Conservation (phyloP, 257 asterid species). For the Nicotiana paniculata region DNA sequence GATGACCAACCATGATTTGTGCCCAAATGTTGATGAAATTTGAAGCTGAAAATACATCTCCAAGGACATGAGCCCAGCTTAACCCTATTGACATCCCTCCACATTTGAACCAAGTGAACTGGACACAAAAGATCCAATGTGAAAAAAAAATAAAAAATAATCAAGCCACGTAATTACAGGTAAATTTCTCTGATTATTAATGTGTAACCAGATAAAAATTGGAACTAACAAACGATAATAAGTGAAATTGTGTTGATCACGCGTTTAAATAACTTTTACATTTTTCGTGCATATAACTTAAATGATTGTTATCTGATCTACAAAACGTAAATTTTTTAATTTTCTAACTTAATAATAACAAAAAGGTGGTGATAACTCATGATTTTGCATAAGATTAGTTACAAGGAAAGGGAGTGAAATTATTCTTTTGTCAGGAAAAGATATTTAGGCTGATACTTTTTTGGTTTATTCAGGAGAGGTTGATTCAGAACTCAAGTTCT, state of each 20-base stretch:
- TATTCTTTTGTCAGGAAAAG: not conserved
- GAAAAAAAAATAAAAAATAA: not conserved
- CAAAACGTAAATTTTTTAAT: not conserved
- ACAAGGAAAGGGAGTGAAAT: not conserved
- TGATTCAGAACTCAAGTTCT: too few relatives aligned
- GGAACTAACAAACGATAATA: too few relatives aligned
- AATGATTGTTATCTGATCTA: too few relatives aligned
- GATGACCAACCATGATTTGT: slow-evolving; percentile 23
- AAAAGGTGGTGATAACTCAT: not conserved
- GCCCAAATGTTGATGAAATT: slow-evolving; percentile 52
- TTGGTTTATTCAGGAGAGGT: too few relatives aligned
- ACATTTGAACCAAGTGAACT: slow-evolving; percentile 71
- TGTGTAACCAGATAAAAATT: too few relatives aligned
- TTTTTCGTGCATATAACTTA: not conserved
- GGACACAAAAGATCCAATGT: not conserved
- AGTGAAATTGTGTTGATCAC: too few relatives aligned
- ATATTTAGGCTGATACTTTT: too few relatives aligned
- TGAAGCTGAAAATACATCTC: slow-evolving; percentile 67
- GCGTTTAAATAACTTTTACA: too few relatives aligned
- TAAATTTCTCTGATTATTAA: too few relatives aligned
- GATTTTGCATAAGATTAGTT: not conserved
- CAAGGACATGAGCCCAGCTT: slow-evolving; percentile 72
- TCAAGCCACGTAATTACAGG: not conserved
- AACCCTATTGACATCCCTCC: slow-evolving; percentile 74
- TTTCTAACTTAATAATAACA: not conserved